Percentiles rank a stretch among this genome's conserved stretches.
Evolutionary conservation across 2,329 filamentous ascomycete species (phyloP).

Genomic region (Nakataea oryzae): DNA sequence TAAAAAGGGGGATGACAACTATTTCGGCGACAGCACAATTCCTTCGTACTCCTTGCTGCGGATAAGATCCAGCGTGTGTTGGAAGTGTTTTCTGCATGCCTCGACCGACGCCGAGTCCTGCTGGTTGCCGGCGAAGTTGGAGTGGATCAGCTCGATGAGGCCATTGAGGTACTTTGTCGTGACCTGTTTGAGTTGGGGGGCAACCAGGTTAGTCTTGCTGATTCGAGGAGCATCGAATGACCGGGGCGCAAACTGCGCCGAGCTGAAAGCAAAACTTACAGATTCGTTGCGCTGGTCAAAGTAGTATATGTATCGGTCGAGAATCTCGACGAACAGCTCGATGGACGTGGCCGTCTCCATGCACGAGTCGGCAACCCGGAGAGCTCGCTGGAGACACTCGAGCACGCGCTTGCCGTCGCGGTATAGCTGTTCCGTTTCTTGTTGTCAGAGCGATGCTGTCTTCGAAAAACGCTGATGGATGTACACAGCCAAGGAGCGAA

Average conservation of each 20-base stretch:
- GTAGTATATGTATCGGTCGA: constrained; percentile 98
- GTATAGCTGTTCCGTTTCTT: constrained; percentile 56
- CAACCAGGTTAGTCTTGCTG: neutral
- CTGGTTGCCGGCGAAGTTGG: constrained; percentile 79
- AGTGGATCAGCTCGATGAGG: constrained; percentile 95
- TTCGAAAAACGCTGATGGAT: neutral
- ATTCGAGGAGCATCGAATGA: no score
- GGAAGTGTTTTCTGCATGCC: constrained; percentile 85
- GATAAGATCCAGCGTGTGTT: constrained; percentile 91
- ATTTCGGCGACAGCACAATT: constrained; percentile 60
- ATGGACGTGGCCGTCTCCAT: constrained; percentile 98
- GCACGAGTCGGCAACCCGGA: constrained; percentile 93
- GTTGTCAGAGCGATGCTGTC: constrained; percentile 7
- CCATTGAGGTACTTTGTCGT: constrained; percentile 98
- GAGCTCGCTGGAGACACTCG: constrained; percentile 88
- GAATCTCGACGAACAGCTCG: constrained; percentile 94
- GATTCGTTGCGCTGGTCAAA: constrained; percentile 99
- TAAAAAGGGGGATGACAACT: constrained; percentile 6
- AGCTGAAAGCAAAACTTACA: constrained; percentile 31
- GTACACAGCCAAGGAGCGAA: neutral
- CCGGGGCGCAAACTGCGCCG: neutral
- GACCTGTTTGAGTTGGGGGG: constrained; percentile 34
- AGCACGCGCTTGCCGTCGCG: constrained; percentile 95
- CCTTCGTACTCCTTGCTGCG: constrained; percentile 86
- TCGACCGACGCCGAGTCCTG: constrained; percentile 75